phyloP scores from a whole-genome alignment of 257 asterid species.

The Forsythia viridissima region DNA sequence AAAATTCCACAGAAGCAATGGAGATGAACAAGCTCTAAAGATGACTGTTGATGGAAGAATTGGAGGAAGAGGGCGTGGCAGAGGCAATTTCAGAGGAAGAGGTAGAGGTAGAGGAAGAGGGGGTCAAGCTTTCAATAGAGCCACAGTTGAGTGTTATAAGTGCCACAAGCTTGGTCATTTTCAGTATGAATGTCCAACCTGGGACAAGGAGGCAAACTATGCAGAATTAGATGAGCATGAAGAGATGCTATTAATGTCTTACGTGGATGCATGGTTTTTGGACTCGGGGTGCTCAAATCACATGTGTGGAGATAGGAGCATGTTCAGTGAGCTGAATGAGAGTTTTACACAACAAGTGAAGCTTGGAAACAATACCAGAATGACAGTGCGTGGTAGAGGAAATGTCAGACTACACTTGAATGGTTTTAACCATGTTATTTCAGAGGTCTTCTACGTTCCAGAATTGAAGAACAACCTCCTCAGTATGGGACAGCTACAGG shows the following conservation, averaged over 20 bases:
- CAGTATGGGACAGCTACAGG: no score
- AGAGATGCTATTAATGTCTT: background rate
- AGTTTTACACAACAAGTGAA: no score
- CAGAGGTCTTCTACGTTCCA: no score
- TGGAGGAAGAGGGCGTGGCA: background rate
- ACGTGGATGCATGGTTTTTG: background rate
- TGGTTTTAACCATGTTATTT: no score
- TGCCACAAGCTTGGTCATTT: background rate
- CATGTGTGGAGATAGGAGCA: no score
- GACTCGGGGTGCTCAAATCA: no score
- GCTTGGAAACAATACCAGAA: no score
- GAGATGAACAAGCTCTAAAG: background rate
- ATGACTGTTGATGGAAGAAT: background rate
- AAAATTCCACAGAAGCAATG: background rate
- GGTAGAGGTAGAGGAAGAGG: no score
- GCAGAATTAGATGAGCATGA: background rate
- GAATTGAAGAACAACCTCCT: background rate
- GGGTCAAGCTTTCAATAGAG: background rate
- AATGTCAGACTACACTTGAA: no score
- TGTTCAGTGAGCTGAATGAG: no score
- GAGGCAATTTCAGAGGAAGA: background rate
- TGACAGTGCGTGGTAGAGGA: no score
- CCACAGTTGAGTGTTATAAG: no score
- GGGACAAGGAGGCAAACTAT: background rate
- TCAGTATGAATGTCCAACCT: slow-evolving; percentile 4